A percentile compares a stretch with the other conserved stretches of the same genome.
phyloP scores from a whole-genome alignment of 192 early-diverging fungal species.

The Coemansia sp. region DNA sequence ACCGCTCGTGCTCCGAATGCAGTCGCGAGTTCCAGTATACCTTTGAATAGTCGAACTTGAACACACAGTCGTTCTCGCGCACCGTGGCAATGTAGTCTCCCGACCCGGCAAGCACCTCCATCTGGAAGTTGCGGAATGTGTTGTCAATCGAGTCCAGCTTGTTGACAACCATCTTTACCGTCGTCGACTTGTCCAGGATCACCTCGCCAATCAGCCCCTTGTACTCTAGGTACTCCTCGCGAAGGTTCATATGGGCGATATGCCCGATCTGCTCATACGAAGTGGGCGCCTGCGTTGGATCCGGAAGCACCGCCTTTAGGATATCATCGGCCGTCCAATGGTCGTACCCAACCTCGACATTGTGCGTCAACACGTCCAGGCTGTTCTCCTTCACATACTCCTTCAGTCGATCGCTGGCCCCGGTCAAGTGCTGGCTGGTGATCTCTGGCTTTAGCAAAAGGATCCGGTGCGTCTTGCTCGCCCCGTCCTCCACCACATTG shows the following conservation, averaged over 20 bases:
- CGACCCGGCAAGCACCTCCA: slow-evolving; percentile 94
- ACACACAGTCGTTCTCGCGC: slow-evolving; percentile 84
- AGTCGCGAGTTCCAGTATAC: slow-evolving; percentile 99
- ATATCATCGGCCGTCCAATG: slow-evolving; percentile 92
- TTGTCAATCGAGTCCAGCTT: slow-evolving; percentile 93
- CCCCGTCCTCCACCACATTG: slow-evolving; percentile 56
- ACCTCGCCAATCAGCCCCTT: slow-evolving; percentile 91
- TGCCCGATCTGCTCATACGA: slow-evolving; percentile 85
- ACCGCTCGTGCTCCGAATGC: slow-evolving; percentile 87
- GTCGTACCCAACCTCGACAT: slow-evolving; percentile 69
- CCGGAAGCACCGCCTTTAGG: slow-evolving; percentile 81
- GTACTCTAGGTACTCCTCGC: slow-evolving; percentile 84
- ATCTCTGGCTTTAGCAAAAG: slow-evolving; percentile 51
- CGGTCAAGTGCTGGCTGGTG: slow-evolving; percentile 2
- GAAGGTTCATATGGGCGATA: slow-evolving; percentile 97
- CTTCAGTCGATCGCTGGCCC: slow-evolving; percentile 15
- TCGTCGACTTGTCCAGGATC: slow-evolving; percentile 90
- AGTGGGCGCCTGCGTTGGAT: slow-evolving; percentile 73
- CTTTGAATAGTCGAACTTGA: slow-evolving; percentile 90
- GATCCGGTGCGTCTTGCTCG: slow-evolving; percentile 27
- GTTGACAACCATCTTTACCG: slow-evolving; percentile 90
- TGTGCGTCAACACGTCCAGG: slow-evolving; percentile 33
- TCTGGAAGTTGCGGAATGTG: slow-evolving; percentile 92
- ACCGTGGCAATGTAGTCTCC: slow-evolving; percentile 80
- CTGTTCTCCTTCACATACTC: slow-evolving; percentile 2